Evolutionary conservation across 78 protist species (phyloP).

Genomic region (Diacronema lutheri): DNA sequence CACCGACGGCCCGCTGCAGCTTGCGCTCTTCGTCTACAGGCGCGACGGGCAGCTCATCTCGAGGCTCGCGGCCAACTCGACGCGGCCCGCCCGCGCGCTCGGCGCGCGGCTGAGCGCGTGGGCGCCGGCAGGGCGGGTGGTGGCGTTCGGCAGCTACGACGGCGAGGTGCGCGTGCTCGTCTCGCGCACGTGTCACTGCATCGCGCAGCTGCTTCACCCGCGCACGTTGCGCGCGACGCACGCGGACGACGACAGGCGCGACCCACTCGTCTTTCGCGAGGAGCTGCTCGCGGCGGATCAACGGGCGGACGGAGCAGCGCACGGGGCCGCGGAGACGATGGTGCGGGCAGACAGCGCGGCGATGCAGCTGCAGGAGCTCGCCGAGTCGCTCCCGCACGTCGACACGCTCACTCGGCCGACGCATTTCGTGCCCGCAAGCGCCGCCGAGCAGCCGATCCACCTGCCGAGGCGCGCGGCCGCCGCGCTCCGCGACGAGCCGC

Average conservation of each 20-base stretch:
- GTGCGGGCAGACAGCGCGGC: background rate
- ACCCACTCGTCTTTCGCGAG: background rate
- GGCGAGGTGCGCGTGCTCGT: background rate
- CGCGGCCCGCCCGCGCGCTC: background rate
- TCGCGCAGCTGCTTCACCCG: background rate
- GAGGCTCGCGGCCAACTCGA: background rate
- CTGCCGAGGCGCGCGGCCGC: no score
- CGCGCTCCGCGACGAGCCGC: no score
- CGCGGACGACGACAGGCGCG: background rate
- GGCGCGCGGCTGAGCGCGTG: background rate
- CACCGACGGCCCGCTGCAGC: background rate
- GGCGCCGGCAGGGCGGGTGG: background rate
- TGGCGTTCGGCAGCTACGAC: background rate
- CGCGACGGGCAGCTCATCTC: background rate
- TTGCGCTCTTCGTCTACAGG: background rate
- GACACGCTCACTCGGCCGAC: no score
- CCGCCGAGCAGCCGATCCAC: no score
- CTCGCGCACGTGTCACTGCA: background rate
- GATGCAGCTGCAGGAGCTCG: no score
- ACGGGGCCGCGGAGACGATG: background rate
- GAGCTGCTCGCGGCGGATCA: background rate
- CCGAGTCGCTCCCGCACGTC: no score
- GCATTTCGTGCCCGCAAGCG: no score
- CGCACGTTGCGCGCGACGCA: background rate
- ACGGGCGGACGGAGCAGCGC: background rate